Conservation (phyloP, 371 early-diverging fungal species). For the Parasitella parasitica region DNA sequence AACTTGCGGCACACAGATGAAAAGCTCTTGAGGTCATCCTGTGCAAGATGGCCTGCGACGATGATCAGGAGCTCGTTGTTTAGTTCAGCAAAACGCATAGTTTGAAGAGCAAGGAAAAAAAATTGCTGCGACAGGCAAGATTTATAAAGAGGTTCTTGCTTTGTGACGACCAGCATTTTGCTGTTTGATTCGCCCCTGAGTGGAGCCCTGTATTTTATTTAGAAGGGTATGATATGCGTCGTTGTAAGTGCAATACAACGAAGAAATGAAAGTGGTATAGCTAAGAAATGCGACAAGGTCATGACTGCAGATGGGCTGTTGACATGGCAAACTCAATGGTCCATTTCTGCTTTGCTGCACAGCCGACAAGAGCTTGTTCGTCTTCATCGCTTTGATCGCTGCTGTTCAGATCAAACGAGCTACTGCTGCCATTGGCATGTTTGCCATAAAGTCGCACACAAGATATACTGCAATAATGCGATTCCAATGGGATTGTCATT, state of each 20-base stretch:
- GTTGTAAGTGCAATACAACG: no score
- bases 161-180: no score
- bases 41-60: conserved; percentile 38
- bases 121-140: neutral
- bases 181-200: no score
- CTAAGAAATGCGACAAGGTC: neutral
- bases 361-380: neutral
- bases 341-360: neutral
- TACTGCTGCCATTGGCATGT: neutral
- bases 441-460: conserved; percentile 4
- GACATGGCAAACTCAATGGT: neutral
- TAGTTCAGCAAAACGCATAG: conserved; percentile 19
- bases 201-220: no score
- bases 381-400: conserved; percentile 27
- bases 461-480: conserved; percentile 36
- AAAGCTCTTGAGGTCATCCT: conserved; percentile 28
- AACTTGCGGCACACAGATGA: conserved; percentile 35
- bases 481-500: conserved; percentile 34
- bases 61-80: conserved; percentile 38
- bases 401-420: neutral
- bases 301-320: neutral
- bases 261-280: neutral
- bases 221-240: neutral
- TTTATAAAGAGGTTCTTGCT: no score
- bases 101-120: neutral